phyloP scores from a whole-genome alignment of 176 grass and related monocot species.

The Poa annua region DNA sequence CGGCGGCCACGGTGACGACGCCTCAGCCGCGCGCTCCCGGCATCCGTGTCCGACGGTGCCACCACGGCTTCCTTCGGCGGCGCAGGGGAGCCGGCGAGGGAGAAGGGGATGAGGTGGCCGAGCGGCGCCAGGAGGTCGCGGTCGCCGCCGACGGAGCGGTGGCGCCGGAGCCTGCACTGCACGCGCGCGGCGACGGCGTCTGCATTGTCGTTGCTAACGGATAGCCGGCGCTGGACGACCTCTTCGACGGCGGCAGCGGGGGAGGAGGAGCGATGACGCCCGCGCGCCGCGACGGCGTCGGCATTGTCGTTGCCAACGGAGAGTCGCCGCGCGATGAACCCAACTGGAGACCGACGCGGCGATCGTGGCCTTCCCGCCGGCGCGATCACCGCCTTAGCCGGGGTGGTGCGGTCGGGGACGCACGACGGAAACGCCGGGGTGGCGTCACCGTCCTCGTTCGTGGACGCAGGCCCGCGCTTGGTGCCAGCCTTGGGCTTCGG shows the following conservation, averaged over 20 bases:
- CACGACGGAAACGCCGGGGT: constrained; percentile 1
- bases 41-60: constrained; percentile 27
- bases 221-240: constrained; percentile 38
- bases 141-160: constrained; percentile 60
- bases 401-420: background rate
- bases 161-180: constrained; percentile 17
- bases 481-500: background rate
- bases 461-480: background rate
- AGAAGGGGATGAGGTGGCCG: constrained; percentile 68
- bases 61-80: background rate
- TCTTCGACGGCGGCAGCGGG: background rate
- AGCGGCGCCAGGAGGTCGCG: constrained; percentile 39
- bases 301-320: constrained; percentile 52
- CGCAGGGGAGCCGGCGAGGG: constrained; percentile 22
- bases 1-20: constrained; percentile 11
- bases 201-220: constrained; percentile 47
- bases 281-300: constrained; percentile 15
- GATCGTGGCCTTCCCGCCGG: background rate
- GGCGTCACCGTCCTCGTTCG: background rate
- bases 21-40: background rate
- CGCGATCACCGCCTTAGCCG: background rate
- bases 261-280: background rate
- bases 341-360: background rate
- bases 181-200: constrained; percentile 10
- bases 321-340: constrained; percentile 34